Base-by-base conservation (phyloP, 805 yeast genomes). In the Tetrapisispora iriomotensis region DNA sequence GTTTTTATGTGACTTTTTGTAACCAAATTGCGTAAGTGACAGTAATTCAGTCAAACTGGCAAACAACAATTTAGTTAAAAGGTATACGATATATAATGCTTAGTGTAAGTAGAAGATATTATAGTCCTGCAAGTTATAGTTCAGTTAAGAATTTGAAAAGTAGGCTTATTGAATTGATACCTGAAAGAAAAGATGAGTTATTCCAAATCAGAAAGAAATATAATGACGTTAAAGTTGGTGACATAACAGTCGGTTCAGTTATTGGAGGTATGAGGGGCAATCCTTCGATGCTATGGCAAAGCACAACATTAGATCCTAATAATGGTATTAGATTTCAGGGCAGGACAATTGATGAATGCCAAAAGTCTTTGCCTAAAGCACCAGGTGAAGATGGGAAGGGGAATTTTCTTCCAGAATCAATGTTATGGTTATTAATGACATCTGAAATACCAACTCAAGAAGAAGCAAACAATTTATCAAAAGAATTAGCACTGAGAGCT, bases 231-330 rank as follows among this genome's bases (percentile, higher is more conserved):
- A 54, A 63, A 20, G 60, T 74, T 21, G 77, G 75, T 6, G 67
- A 66, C 10, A 56, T 70, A 29, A 64, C 71, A 6, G 68, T 73
- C 14, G 67, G 65, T 15, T 61, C 65, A 26, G 49, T 71, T 9
- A 43, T 72, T 29, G 88, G 88, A 49, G 90, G 92, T 45, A 82
- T 82, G 90, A 72, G 90, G 58, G 88, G 88, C 38, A 71, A 77
- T 59, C 73, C 73, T 58, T 74, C 82, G 38, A 68, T 82, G 57
- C 76, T 80, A 41, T 82, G 92, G 92, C 87, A 82, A 56, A 79
- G 86, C 40, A 79, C 88, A 12, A 77, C 74, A 33, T 74, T 82
- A 49, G 90, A 82, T 58, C 79, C 90, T 39, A 68, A 75, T 39
- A 76, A 74, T 54, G 92, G 92, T 27, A 82, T 82, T 56, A 74